A percentile compares a stretch with the other conserved stretches of the same genome.
These are phyloP conservation scores for Erodium chrysanthum DNA, from an alignment of 441 rosid genomes.

Conservation along the genomic window DNA sequence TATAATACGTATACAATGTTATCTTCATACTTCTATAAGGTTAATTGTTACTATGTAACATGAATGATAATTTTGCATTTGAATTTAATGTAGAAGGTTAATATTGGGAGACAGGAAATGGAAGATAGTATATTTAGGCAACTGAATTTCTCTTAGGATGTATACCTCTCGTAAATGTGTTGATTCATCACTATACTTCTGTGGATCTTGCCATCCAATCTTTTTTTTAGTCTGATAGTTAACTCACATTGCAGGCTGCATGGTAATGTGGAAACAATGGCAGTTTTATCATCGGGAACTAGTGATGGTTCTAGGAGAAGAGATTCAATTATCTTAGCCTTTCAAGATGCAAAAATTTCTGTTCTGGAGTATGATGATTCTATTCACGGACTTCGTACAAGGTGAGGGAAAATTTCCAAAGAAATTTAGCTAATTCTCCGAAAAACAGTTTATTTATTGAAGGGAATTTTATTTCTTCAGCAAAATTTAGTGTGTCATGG, in stretches of 20 bases:
- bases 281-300: conserved; percentile 57
- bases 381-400: conserved; percentile 62
- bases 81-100: background rate
- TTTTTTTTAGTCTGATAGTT: conserved; percentile 7
- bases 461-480: background rate
- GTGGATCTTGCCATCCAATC: conserved; percentile 6
- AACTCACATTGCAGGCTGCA: conserved; percentile 46
- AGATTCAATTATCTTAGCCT: conserved; percentile 70
- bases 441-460: background rate
- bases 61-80: background rate
- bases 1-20: too few species aligned
- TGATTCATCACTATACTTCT: background rate
- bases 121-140: too few species aligned
- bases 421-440: background rate
- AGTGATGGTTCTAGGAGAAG: conserved; percentile 60
- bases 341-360: conserved; percentile 75
- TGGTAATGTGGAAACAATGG: conserved; percentile 85
- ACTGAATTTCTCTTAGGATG: too few species aligned
- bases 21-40: too few species aligned
- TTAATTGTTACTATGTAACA: background rate
- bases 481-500: background rate
- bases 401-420: conserved; percentile 27
- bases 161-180: background rate
- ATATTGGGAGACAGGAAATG: background rate
- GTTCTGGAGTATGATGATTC: conserved; percentile 95